Base-by-base conservation (phyloP, 345 rosid species). In the Populus simonii region DNA sequence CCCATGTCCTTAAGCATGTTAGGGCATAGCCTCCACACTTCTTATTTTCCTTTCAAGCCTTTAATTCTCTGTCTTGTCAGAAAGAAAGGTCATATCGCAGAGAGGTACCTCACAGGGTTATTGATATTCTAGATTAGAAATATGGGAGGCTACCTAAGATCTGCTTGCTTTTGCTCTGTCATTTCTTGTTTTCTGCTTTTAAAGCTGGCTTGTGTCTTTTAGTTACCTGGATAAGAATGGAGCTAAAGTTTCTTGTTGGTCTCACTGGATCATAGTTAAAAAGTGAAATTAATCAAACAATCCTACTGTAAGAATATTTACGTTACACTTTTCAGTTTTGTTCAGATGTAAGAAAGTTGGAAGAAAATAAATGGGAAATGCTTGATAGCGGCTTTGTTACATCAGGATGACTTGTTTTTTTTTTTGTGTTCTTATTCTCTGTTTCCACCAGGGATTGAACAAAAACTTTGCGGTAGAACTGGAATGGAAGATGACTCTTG, bases 1-100 rank as follows among this genome's bases (percentile, higher is more conserved):
- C 83, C 89, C 90, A 83, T 84, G 81, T 82, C 80, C 83, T 77
- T 51, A 55, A 85, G 76, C 84, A 84, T 85, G 85, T 76, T 73
- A 78, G 76, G 72, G 81, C 81, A 76, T 49, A 74, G 80, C 86
- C 80, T 66, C 71, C 69, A 79, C 80, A 79, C 80, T 79, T 83
- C 49, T 57, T 63, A 22, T 25, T 66, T 17, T 23, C 67, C 66
- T 72, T 68, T 22, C 49, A 79, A 27, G 69, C 43, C 55, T 72
- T 35, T n/a, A 45, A n/a, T 53, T 65, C 55, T 9, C 57, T 70
- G 66, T 72, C 47, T 45, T 80, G 81, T 81, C 70, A 72, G 47
- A 27, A 65, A 31, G 38, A 70, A 45, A 33, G 69, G 55, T 45
- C 49, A 61, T 35, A n/a, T 13, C 45, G 75, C 63, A 39, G 18